These are phyloP conservation scores for Cucumis melo DNA, from an alignment of 306 rosid genomes.

Conservation along the genomic window DNA sequence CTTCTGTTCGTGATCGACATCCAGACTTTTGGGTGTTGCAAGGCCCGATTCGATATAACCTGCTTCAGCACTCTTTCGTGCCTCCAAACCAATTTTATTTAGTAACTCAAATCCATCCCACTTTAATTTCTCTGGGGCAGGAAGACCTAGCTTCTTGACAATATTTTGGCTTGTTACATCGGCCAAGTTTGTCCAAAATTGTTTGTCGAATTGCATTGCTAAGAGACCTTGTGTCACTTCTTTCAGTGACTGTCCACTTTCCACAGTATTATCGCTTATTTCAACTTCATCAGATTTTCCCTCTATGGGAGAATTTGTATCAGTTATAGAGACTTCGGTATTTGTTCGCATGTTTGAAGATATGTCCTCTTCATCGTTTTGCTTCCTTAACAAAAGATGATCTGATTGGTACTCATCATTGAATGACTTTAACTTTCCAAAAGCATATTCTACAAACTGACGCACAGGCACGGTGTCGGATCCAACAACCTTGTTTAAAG, in stretches of 20 bases:
- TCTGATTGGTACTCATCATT: constrained; percentile 38
- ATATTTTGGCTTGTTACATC: constrained; percentile 51
- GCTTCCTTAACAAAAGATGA: constrained; percentile 22
- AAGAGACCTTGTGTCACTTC: constrained; percentile 17
- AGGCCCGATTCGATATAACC: constrained; percentile 76
- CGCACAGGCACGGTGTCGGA: constrained; percentile 76
- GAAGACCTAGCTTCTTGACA: constrained; percentile 64
- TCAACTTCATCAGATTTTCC: constrained; percentile 21
- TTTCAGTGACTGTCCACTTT: constrained; percentile 26
- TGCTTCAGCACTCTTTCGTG: constrained; percentile 57
- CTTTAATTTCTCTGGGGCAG: constrained; percentile 58
- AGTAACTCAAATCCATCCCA: constrained; percentile 88
- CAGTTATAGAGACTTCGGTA: constrained; percentile 20
- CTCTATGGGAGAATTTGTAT: constrained; percentile 11
- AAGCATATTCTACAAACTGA: constrained; percentile 85
- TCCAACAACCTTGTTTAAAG: constrained; percentile 47
- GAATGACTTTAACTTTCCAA: constrained; percentile 76
- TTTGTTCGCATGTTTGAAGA: constrained; percentile 16
- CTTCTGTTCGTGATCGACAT: constrained; percentile 21
- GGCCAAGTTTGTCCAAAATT: constrained; percentile 71
- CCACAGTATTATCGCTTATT: constrained; percentile 14
- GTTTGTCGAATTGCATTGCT: constrained; percentile 38
- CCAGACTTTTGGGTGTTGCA: constrained; percentile 49
- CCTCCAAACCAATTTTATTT: constrained; percentile 64
- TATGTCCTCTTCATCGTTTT: constrained; percentile 15